Percentiles rank a stretch among this genome's conserved stretches.
phyloP scores from a whole-genome alignment of 2,329 filamentous ascomycete species.

The Paraphaeosphaeria sporulosa region DNA sequence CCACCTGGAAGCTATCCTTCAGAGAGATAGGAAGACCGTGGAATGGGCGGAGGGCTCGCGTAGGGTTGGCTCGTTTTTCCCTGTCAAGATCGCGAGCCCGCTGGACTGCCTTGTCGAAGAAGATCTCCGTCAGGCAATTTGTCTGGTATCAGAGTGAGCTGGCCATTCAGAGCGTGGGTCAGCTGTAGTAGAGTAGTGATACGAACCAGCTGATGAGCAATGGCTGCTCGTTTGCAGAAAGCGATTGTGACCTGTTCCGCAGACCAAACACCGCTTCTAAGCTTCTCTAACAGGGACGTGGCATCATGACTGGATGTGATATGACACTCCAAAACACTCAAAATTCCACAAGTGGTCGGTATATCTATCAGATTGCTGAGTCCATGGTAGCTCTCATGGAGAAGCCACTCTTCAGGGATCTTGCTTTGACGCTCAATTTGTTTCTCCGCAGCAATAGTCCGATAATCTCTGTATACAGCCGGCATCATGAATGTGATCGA shows the following conservation, averaged over 20 bases:
- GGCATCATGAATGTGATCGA: background rate
- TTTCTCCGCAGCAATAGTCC: conserved; percentile 4
- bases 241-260: conserved; percentile 58
- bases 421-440: conserved; percentile 7
- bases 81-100: conserved; percentile 59
- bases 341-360: conserved; percentile 62
- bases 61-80: conserved; percentile 50
- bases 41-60: conserved; percentile 63
- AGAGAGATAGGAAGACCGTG: conserved; percentile 70
- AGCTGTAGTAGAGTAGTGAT: background rate
- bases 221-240: conserved; percentile 60
- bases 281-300: conserved; percentile 44
- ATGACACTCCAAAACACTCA: conserved; percentile 57
- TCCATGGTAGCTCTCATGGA: conserved; percentile 24
- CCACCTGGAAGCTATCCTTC: conserved; percentile 72
- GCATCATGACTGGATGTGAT: conserved; percentile 52
- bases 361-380: conserved; percentile 49
- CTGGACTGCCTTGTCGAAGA: conserved; percentile 60
- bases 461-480: background rate
- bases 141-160: conserved; percentile 47
- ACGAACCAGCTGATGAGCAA: conserved; percentile 60
- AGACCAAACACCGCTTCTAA: conserved; percentile 51
- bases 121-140: conserved; percentile 64
- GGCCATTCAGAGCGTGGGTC: background rate
- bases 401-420: conserved; percentile 53